These are phyloP conservation scores for Firmiana major DNA, from an alignment of 345 rosid genomes.

Conservation along the genomic window DNA sequence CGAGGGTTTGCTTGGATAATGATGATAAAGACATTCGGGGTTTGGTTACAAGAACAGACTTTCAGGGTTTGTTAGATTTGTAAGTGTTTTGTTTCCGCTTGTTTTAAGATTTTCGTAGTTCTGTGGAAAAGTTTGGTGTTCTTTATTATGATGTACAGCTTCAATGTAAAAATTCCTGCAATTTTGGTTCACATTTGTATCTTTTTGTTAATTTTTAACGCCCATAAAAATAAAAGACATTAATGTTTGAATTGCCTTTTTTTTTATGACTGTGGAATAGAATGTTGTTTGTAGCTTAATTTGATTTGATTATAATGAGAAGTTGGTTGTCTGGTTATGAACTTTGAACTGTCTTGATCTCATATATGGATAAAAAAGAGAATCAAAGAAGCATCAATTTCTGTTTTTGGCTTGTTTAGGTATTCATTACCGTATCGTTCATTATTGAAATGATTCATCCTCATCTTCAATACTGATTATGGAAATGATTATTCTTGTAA, in stretches of 20 bases:
- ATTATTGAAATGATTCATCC: no score
- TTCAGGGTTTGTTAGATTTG: slow-evolving; percentile 34
- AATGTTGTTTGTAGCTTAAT: neutral
- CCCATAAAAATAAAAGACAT: neutral
- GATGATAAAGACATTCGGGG: slow-evolving; percentile 23
- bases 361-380: neutral
- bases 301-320: neutral
- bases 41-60: slow-evolving; percentile 16
- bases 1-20: slow-evolving; percentile 30
- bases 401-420: neutral
- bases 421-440: neutral
- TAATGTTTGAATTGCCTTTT: neutral
- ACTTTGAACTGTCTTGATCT: neutral
- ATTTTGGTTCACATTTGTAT: neutral
- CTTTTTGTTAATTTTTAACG: neutral
- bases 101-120: slow-evolving; percentile 8
- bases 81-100: slow-evolving; percentile 22
- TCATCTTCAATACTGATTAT: no score
- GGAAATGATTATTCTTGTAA: neutral
- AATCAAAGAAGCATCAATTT: neutral
- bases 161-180: neutral
- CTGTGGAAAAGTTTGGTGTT: neutral
- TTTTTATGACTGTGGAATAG: neutral
- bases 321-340: neutral
- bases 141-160: neutral